Conservation (phyloP, 139 green algal species). For the Chlorella sp. region DNA sequence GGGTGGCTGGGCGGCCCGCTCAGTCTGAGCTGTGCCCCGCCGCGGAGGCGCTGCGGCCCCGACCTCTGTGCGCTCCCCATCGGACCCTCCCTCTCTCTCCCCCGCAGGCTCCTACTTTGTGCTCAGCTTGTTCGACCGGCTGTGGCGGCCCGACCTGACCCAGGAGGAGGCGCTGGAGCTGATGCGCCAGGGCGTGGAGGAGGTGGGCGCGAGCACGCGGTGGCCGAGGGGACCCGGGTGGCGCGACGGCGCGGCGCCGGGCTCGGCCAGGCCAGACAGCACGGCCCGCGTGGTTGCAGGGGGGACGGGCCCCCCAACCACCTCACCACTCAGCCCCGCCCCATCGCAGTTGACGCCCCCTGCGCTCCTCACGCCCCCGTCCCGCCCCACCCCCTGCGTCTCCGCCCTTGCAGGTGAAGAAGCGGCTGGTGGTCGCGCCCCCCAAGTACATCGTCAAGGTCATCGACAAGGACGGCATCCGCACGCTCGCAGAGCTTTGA, state of each 20-base stretch:
- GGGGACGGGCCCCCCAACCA: background rate
- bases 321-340: background rate
- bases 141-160: constrained; percentile 90
- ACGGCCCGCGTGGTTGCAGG: too few relatives aligned
- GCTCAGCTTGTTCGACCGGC: constrained; percentile 94
- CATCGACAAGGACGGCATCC: constrained; percentile 87
- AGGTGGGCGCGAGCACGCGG: background rate
- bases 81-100: background rate
- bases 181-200: constrained; percentile 64
- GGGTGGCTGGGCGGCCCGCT: too few relatives aligned
- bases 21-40: too few relatives aligned
- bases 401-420: constrained; percentile 61
- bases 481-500: constrained; percentile 44
- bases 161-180: constrained; percentile 88
- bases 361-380: background rate
- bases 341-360: background rate
- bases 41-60: background rate
- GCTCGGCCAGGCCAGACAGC: too few relatives aligned
- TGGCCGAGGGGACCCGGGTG: too few relatives aligned
- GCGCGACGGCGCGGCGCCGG: too few relatives aligned
- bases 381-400: background rate
- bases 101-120: constrained; percentile 88
- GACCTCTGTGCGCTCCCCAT: background rate
- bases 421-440: constrained; percentile 86
- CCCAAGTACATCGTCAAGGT: constrained; percentile 95